Base-by-base conservation (phyloP, 345 rosid genomes). In the Lepidium sativum region DNA sequence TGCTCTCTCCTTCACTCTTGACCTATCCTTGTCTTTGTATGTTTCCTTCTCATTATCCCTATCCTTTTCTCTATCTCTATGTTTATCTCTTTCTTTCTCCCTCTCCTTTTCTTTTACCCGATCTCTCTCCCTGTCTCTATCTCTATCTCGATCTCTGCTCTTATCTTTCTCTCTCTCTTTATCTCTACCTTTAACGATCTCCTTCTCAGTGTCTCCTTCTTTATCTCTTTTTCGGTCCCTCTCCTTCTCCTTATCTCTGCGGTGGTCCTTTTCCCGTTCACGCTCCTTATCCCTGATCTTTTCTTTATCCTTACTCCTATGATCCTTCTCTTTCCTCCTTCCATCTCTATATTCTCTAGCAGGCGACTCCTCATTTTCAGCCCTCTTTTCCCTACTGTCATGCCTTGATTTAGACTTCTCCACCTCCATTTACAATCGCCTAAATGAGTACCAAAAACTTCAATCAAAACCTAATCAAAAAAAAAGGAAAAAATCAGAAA, bases 251-350 rank as follows among this genome's bases (percentile, higher is more conserved):
- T 59, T 76, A 37, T 78, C 79, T 77, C 79, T 75, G 14, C 80
- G 78, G 31, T 77, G 78, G 13, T 80, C 76, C 67, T 72, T 79
- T n/a, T 73, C 75, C 77, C 75, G 55, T 44, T 77, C 81, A 20
- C 69, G 75, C 37, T 80, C 84, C 47, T 67, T 77, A 8, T 78
- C 82, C 60, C 80, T 80, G 60, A 57, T 62, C 52, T 72, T 83
- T 44, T 78, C 87, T 54, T 76, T 72, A 38, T 79, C 80, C 63
- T 68, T 77, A 57, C 70, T 75, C 57, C 83, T 67, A 40, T 77
- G 72, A 49, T 80, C 83, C 63, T 75, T 79, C 4, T 77, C 80
- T 69, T 80, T 84, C 69, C 74, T 82, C 61, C 82, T 77, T 35
- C 77, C 81, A 33, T 74, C 76, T 63, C 76, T 60, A 40, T 47